These are phyloP conservation scores for Daldinia vernicosa DNA, from an alignment of 495 filamentous ascomycete species.

Conservation along the genomic window DNA sequence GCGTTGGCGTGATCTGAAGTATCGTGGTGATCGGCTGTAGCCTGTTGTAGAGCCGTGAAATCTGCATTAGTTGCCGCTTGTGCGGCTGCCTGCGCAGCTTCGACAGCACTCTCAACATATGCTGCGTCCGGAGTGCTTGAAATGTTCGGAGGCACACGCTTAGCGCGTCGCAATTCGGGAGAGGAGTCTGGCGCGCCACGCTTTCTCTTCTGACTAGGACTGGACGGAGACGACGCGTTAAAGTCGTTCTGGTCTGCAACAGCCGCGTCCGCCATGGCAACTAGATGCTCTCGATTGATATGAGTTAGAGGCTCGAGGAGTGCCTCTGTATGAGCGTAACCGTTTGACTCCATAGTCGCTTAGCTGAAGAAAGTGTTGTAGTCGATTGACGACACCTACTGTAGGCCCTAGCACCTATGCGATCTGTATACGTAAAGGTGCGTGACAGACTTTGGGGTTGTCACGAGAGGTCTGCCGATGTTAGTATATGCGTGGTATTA, in stretches of 20 bases:
- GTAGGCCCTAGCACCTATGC: conserved; percentile 24
- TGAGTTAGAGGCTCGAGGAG: conserved; percentile 49
- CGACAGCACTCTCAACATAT: conserved; percentile 57
- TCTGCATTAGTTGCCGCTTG: conserved; percentile 54
- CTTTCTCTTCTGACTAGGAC: conserved; percentile 58
- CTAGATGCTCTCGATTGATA: conserved; percentile 43
- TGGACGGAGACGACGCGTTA: conserved; percentile 41
- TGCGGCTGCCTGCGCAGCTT: conserved; percentile 57
- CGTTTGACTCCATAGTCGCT: conserved; percentile 45
- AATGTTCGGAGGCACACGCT: conserved; percentile 55
- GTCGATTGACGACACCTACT: conserved; percentile 38
- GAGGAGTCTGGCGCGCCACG: conserved; percentile 53
- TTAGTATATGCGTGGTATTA: conserved; percentile 17
- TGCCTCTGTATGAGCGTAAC: conserved; percentile 44
- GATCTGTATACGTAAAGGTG: conserved; percentile 18
- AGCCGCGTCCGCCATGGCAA: conserved; percentile 55
- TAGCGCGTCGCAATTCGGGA: conserved; percentile 55
- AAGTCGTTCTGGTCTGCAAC: conserved; percentile 53
- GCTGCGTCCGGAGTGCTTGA: conserved; percentile 49
- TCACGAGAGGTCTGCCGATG: conserved; percentile 18
- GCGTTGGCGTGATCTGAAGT: conserved; percentile 57
- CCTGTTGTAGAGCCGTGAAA: conserved; percentile 60
- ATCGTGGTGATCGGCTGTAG: conserved; percentile 56
- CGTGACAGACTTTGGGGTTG: conserved; percentile 4
- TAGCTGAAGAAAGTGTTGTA: conserved; percentile 22